phyloP scores from a whole-genome alignment of 306 rosid genomes.

The Fragaria ananassa region DNA sequence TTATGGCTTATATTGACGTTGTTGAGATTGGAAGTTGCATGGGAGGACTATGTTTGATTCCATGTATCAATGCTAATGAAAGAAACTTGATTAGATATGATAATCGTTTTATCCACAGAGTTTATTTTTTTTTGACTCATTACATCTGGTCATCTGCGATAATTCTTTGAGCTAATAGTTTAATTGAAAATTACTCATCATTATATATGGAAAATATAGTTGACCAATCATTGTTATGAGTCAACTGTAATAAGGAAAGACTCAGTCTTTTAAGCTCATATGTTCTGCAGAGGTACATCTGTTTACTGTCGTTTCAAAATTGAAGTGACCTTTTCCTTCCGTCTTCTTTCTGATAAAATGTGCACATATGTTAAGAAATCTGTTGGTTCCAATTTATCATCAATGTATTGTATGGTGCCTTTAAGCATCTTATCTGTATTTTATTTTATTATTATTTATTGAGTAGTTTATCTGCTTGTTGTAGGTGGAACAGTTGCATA shows the following conservation, averaged over 20 bases:
- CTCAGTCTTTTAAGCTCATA: background rate
- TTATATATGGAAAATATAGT: background rate
- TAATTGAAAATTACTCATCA: background rate
- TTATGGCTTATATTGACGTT: background rate
- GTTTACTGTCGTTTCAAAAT: background rate
- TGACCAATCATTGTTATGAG: background rate
- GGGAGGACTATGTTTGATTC: background rate
- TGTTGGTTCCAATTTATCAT: background rate
- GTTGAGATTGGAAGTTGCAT: background rate
- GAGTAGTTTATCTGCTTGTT: constrained; percentile 11
- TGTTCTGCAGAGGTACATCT: background rate
- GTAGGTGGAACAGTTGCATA: constrained; percentile 95
- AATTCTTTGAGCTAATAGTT: constrained; percentile 1
- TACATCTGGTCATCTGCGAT: background rate
- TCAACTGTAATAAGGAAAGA: background rate
- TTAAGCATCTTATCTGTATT: background rate
- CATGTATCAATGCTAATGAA: background rate
- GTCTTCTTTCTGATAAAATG: background rate
- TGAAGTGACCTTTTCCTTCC: background rate
- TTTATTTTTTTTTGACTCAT: background rate
- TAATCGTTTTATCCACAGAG: background rate
- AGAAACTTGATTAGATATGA: background rate
- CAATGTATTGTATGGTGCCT: constrained; percentile 9
- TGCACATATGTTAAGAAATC: background rate
- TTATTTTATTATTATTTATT: background rate